A percentile compares a stretch with the other conserved stretches of the same genome.
These are phyloP conservation scores for Knufia petricola DNA, from an alignment of 2,329 filamentous ascomycete genomes.

Conservation along the genomic window DNA sequence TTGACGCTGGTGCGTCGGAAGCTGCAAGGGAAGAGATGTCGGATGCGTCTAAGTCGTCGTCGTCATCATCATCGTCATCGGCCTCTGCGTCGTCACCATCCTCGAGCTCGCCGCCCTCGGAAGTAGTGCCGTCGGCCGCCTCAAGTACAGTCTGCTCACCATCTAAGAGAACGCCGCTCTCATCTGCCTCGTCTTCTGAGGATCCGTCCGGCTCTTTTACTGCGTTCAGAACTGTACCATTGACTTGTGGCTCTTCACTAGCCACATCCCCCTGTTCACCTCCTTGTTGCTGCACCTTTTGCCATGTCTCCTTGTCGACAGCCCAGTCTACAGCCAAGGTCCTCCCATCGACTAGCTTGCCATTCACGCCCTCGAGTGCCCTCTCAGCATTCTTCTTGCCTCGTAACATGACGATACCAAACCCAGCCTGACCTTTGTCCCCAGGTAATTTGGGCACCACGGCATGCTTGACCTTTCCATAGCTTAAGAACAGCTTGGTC, in stretches of 20 bases:
- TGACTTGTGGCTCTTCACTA: conserved; percentile 33
- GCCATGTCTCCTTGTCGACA: conserved; percentile 81
- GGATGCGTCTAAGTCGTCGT: conserved; percentile 34
- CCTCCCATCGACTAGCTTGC: conserved; percentile 78
- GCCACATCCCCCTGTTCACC: conserved; percentile 23
- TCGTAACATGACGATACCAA: conserved; percentile 83
- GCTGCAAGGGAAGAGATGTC: conserved; percentile 40
- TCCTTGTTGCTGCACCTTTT: conserved; percentile 47
- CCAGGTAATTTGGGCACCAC: conserved; percentile 58
- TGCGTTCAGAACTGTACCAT: conserved; percentile 52
- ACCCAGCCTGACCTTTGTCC: conserved; percentile 66
- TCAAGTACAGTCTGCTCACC: conserved; percentile 36
- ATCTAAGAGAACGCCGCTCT: conserved; percentile 30
- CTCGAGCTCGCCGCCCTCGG: conserved; percentile 34
- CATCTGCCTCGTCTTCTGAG: conserved; percentile 25
- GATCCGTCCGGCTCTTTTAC: conserved; percentile 38
- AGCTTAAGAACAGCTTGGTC: conserved; percentile 68
- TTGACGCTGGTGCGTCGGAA: background rate
- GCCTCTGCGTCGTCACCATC: conserved; percentile 36
- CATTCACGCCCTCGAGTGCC: conserved; percentile 76
- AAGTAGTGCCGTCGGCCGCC: conserved; percentile 30
- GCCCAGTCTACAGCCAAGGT: conserved; percentile 93
- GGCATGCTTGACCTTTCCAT: conserved; percentile 81
- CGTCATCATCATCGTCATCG: conserved; percentile 35
- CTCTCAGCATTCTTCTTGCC: conserved; percentile 85